Evolutionary conservation across 1,284 basidiomycete genomes (phyloP).

Genomic region (Apiotrichum mycotoxinovorans): DNA sequence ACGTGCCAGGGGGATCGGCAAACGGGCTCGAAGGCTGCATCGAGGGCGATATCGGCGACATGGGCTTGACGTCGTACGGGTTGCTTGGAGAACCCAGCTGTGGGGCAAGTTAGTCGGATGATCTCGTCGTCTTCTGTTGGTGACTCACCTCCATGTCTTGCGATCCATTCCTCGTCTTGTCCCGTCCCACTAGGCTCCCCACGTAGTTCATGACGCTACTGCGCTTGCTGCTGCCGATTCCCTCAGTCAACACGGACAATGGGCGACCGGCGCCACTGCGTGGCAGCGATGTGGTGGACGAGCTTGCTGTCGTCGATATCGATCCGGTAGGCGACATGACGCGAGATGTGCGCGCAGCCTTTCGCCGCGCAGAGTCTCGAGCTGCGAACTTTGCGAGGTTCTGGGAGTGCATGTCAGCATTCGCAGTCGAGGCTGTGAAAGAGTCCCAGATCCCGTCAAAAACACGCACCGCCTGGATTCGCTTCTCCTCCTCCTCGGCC

Average conservation of each 20-base stretch:
- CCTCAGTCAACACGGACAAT: constrained; percentile 12
- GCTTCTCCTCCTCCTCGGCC: constrained; percentile 41
- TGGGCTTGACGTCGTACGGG: constrained; percentile 29
- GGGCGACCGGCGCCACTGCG: not conserved
- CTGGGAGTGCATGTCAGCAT: constrained; percentile 26
- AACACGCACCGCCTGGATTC: constrained; percentile 45
- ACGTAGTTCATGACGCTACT: constrained; percentile 26
- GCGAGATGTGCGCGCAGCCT: constrained; percentile 39
- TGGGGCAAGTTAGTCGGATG: not conserved
- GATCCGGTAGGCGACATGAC: constrained; percentile 20
- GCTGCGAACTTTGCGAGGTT: constrained; percentile 47
- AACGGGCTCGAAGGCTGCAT: constrained; percentile 27
- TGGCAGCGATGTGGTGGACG: constrained; percentile 19
- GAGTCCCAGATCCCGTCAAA: not conserved
- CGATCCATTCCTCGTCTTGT: constrained; percentile 8
- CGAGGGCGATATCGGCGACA: constrained; percentile 5
- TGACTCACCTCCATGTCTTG: constrained; percentile 26
- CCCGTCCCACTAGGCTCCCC: constrained; percentile 26
- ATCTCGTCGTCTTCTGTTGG: not conserved
- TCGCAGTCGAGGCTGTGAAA: not conserved
- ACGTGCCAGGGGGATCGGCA: constrained; percentile 22
- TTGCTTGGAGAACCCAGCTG: constrained; percentile 13
- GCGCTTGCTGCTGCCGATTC: constrained; percentile 23
- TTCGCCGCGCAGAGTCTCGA: constrained; percentile 40
- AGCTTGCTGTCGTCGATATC: constrained; percentile 17